Evolutionary conservation across 2,329 filamentous ascomycete genomes (phyloP).

Genomic region (Penicillium sp.): DNA sequence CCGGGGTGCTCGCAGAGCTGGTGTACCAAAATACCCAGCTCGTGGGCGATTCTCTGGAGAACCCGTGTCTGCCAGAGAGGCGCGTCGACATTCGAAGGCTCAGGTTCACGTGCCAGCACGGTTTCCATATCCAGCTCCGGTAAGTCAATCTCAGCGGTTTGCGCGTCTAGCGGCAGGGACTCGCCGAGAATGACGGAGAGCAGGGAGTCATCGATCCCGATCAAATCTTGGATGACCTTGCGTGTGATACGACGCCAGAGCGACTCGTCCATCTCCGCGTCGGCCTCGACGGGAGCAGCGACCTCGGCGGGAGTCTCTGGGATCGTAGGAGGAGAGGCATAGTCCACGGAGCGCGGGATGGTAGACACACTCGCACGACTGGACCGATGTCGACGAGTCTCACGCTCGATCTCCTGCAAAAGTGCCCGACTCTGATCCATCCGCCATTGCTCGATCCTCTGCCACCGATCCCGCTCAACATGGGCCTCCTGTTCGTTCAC

Average conservation of each 20-base stretch:
- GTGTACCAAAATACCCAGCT: constrained; percentile 82
- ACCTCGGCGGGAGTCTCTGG: constrained; percentile 63
- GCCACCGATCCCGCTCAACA: constrained; percentile 75
- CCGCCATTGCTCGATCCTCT: constrained; percentile 89
- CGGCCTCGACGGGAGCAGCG: constrained; percentile 46
- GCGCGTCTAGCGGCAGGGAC: constrained; percentile 59
- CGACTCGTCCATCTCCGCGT: constrained; percentile 64
- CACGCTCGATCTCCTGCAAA: constrained; percentile 85
- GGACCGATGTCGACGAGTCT: constrained; percentile 70
- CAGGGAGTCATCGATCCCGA: constrained; percentile 86
- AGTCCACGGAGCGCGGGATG: constrained; percentile 28
- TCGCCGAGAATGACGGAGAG: constrained; percentile 89
- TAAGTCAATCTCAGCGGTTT: constrained; percentile 12
- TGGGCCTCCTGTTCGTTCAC: constrained; percentile 62
- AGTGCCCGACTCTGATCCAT: constrained; percentile 86
- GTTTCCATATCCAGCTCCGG: constrained; percentile 49
- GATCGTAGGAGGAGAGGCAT: constrained; percentile 28
- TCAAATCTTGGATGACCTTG: constrained; percentile 84
- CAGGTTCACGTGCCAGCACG: constrained; percentile 39
- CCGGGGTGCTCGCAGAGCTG: constrained; percentile 86
- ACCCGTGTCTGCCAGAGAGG: constrained; percentile 66
- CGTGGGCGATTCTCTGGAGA: constrained; percentile 81
- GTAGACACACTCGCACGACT: constrained; percentile 36
- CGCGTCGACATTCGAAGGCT: constrained; percentile 35
- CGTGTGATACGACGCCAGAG: constrained; percentile 83